These are phyloP conservation scores for Podospora fimiseda DNA, from an alignment of 495 filamentous ascomycete genomes.

Conservation along the genomic window DNA sequence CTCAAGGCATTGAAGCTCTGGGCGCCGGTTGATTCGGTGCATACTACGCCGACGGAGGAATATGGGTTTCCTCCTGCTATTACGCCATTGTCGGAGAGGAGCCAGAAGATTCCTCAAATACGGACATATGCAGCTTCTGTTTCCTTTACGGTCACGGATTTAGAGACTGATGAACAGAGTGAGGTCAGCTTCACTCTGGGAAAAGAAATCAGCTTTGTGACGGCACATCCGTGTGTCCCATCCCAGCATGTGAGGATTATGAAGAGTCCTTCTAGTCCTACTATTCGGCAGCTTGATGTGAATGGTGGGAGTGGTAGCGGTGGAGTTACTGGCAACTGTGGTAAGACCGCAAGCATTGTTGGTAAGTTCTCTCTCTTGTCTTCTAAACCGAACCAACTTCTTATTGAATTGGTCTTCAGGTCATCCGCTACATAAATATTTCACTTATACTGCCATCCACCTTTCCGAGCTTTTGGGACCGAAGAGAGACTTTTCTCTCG, in stretches of 20 bases:
- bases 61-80: too few relatives aligned
- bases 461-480: slow-evolving; percentile 44
- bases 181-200: too few relatives aligned
- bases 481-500: slow-evolving; percentile 33
- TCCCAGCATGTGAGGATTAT: slow-evolving; percentile 46
- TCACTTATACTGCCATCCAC: slow-evolving; percentile 49
- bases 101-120: slow-evolving; percentile 28
- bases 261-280: slow-evolving; percentile 43
- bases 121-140: slow-evolving; percentile 45
- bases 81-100: slow-evolving; percentile 29
- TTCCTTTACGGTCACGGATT: slow-evolving; percentile 43
- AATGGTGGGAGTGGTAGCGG: slow-evolving; percentile 36
- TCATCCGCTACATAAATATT: slow-evolving; percentile 61
- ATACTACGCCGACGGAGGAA: slow-evolving; percentile 30
- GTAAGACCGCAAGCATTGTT: slow-evolving; percentile 34
- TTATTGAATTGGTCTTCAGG: slow-evolving; percentile 37
- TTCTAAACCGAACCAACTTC: too few relatives aligned
- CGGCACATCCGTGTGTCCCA: slow-evolving; percentile 57
- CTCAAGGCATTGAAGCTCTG: slow-evolving; percentile 40
- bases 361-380: slow-evolving; percentile 25
- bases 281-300: slow-evolving; percentile 46
- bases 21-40: slow-evolving; percentile 28
- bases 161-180: slow-evolving; percentile 29
- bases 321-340: too few relatives aligned
- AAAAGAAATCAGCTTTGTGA: slow-evolving; percentile 52